A percentile compares a stretch with the other conserved stretches of the same genome.
phyloP scores from a whole-genome alignment of 2,329 filamentous ascomycete genomes.

The Sclerotinia sclerotiorum region DNA sequence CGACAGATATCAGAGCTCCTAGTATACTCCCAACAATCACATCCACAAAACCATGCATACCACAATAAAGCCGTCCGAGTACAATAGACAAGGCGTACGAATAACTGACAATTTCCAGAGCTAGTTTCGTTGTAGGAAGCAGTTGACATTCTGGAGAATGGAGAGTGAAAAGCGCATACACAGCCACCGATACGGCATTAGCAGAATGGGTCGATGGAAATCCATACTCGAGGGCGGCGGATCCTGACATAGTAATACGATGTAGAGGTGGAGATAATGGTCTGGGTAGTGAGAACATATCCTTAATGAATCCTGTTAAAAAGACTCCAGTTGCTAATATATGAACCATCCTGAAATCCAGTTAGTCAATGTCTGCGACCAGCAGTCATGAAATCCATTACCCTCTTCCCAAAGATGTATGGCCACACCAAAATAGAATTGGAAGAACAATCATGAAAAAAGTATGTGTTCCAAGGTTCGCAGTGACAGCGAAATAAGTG shows the following conservation, averaged over 20 bases:
- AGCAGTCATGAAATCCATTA: constrained; percentile 49
- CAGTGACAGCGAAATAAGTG: constrained; percentile 94
- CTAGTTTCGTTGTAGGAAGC: constrained; percentile 56
- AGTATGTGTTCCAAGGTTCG: constrained; percentile 94
- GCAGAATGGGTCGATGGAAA: constrained; percentile 97
- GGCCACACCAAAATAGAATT: constrained; percentile 95
- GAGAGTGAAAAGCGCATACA: constrained; percentile 76
- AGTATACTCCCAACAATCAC: constrained; percentile 78
- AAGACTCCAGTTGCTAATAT: constrained; percentile 78
- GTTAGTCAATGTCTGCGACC: constrained; percentile 29
- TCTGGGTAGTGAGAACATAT: constrained; percentile 86
- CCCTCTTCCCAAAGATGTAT: constrained; percentile 82
- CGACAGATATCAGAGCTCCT: constrained; percentile 62
- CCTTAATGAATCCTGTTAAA: constrained; percentile 90
- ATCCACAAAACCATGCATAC: constrained; percentile 97
- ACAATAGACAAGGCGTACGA: constrained; percentile 89
- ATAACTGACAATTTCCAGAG: constrained; percentile 70
- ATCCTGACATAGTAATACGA: constrained; percentile 96
- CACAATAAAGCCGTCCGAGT: constrained; percentile 89
- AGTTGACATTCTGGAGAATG: constrained; percentile 64
- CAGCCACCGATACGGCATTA: constrained; percentile 90
- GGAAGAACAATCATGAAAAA: constrained; percentile 98
- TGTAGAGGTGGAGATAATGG: constrained; percentile 89
- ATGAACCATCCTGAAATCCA: constrained; percentile 59
- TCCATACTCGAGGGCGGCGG: constrained; percentile 90